Evolutionary conservation across 495 filamentous ascomycete species (phyloP).

Genomic region (Aspergillus panamensis): DNA sequence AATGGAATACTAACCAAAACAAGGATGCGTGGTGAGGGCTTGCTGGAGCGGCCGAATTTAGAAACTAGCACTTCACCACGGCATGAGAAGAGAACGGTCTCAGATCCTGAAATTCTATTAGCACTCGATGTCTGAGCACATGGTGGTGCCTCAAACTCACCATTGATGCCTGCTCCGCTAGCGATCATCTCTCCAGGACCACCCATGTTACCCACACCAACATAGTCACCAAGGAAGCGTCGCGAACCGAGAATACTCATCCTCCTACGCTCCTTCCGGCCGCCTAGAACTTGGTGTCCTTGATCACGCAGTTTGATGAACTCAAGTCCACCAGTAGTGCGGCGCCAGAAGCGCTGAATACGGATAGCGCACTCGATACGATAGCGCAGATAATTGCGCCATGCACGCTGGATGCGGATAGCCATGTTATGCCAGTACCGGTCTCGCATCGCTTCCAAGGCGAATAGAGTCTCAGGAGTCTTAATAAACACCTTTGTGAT

Average conservation of each 20-base stretch:
- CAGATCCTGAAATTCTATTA: slow-evolving; percentile 44
- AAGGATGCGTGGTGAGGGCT: slow-evolving; percentile 79
- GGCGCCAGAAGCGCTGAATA: slow-evolving; percentile 94
- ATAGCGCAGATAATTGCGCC: slow-evolving; percentile 93
- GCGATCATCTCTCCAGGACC: slow-evolving; percentile 82
- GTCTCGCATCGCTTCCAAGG: slow-evolving; percentile 95
- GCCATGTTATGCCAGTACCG: slow-evolving; percentile 99
- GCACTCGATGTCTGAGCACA: background rate
- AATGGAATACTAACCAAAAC: slow-evolving; percentile 56
- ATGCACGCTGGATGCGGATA: slow-evolving; percentile 93
- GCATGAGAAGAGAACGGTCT: slow-evolving; percentile 82
- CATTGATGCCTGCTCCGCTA: slow-evolving; percentile 59
- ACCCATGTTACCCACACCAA: slow-evolving; percentile 75
- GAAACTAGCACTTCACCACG: slow-evolving; percentile 82
- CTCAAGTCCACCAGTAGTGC: slow-evolving; percentile 80
- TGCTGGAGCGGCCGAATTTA: slow-evolving; percentile 94
- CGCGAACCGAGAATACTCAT: slow-evolving; percentile 88
- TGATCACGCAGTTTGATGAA: slow-evolving; percentile 84
- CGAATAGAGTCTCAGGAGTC: slow-evolving; percentile 95
- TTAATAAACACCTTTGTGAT: slow-evolving; percentile 98
- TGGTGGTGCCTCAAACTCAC: slow-evolving; percentile 27
- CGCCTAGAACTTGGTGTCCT: slow-evolving; percentile 78
- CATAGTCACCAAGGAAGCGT: slow-evolving; percentile 92
- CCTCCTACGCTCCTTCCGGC: slow-evolving; percentile 84
- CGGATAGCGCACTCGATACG: slow-evolving; percentile 87